phyloP scores from a whole-genome alignment of 768 basidiomycete species.

The Trametes gibbosa region DNA sequence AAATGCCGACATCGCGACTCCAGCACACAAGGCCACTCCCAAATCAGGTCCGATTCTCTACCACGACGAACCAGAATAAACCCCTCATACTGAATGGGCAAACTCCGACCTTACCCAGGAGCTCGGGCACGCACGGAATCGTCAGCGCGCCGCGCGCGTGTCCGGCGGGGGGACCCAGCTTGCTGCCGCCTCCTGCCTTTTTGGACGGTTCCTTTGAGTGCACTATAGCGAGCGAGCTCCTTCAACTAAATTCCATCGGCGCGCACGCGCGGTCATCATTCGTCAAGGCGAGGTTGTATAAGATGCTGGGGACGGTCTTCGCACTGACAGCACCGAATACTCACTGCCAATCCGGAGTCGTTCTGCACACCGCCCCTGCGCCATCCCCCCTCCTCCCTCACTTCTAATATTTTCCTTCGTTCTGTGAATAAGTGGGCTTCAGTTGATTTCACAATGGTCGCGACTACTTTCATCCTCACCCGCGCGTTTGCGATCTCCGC shows the following conservation, averaged over 20 bases:
- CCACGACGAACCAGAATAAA: not conserved
- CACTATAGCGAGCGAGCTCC: conserved; percentile 1
- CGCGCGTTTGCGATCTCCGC: conserved; percentile 14
- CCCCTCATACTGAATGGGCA: not conserved
- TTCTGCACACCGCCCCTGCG: not conserved
- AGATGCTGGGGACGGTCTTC: not conserved
- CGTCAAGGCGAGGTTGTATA: conserved; percentile 5
- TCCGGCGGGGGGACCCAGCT: not conserved
- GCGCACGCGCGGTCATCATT: not conserved
- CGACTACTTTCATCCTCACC: conserved; percentile 14
- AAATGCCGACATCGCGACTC: not conserved
- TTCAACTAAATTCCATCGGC: not conserved
- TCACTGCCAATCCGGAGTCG: not conserved
- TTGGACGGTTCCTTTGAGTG: conserved; percentile 1
- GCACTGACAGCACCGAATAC: not conserved
- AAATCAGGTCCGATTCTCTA: not conserved
- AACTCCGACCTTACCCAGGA: not conserved
- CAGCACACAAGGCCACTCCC: conserved; percentile 3
- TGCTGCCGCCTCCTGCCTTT: not conserved
- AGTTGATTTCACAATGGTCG: conserved; percentile 8
- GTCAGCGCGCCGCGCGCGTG: not conserved
- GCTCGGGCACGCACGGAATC: not conserved
- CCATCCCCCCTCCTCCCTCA: not conserved
- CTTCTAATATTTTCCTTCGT: conserved; percentile 1
- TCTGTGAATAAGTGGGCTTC: conserved; percentile 7